Evolutionary conservation across 495 filamentous ascomycete genomes (phyloP), one percentile per base, ranked within the genome.

Genomic region (Cercophora sp.): DNA sequence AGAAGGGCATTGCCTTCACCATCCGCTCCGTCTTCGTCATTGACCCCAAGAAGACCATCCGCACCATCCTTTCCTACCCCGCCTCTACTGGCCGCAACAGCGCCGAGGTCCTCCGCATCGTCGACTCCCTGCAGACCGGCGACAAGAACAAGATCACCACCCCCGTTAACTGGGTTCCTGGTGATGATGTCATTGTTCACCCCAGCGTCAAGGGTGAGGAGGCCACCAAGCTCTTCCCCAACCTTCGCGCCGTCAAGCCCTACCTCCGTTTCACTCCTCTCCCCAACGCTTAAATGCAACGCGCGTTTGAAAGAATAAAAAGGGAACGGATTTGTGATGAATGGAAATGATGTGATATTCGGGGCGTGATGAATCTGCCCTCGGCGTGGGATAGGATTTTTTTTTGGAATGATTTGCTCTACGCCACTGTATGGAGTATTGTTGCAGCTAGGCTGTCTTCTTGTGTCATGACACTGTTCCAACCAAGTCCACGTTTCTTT

Each of bases 21-120:
- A 96, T 98, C 79, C 91, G 93, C 66, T 95, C 89, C 58, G 94
- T 97, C 72, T 98, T 97, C 81, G 79, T 97, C 77, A 94, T 98
- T 71, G 93, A 97, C 79, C 94, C 93, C 50, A 95, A 86, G 81
- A 96, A 97, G 84, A 91, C 85, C 54, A 96, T 97, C 72, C 90
- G 93, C 63, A 84, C 90, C 64, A 96, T 96, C 70, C 81, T 97
- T 56, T 86, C 91, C 61, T 98, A 96, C 81, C 94, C 94, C 15
- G 93, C 94, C 51, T 96, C 90, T 36, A 97, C 94, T 24, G 94
- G 93, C 67, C 89, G 93, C 63, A 98, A 97, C 77, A 87, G 89
- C 51, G 91, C 89, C 60, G 93, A 97, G 76, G 88, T 98, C 49
- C 83, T 98, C 55, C 89, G 94, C 63, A 86, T 97, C 48, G 79